These are phyloP conservation scores for Camellia granthamiana DNA, from an alignment of 148 eudicot genomes.

Conservation along the genomic window DNA sequence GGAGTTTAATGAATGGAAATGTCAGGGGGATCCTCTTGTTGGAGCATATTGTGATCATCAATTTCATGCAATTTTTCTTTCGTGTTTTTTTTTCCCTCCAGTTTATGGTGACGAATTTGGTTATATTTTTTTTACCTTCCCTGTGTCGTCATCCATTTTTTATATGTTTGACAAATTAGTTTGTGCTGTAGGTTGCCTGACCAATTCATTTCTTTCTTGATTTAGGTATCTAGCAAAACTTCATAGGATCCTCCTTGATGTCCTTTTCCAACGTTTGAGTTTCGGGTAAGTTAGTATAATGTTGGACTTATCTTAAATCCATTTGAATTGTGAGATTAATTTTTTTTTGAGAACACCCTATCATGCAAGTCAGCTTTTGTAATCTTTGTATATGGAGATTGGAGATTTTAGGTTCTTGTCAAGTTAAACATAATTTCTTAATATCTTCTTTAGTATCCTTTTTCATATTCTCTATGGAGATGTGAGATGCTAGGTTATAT, in stretches of 20 bases:
- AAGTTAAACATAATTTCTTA: background rate
- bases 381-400: background rate
- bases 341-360: background rate
- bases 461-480: background rate
- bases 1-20: background rate
- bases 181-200: slow-evolving; percentile 45
- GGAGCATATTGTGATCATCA: background rate
- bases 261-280: slow-evolving; percentile 38
- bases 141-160: background rate
- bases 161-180: background rate
- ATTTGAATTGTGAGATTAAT: background rate
- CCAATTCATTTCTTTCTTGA: slow-evolving; percentile 51
- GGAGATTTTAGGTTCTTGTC: background rate
- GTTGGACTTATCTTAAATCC: slow-evolving; percentile 1
- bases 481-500: background rate
- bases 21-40: background rate
- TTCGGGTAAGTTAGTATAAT: slow-evolving; percentile 57
- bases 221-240: slow-evolving; percentile 76
- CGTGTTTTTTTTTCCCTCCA: background rate
- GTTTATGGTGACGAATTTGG: background rate
- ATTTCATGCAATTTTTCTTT: background rate
- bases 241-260: slow-evolving; percentile 51
- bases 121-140: background rate
- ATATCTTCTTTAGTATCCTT: background rate
- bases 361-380: background rate